Base-by-base conservation (phyloP, 768 basidiomycete species). In the Hygrophoropsis aurantiaca region DNA sequence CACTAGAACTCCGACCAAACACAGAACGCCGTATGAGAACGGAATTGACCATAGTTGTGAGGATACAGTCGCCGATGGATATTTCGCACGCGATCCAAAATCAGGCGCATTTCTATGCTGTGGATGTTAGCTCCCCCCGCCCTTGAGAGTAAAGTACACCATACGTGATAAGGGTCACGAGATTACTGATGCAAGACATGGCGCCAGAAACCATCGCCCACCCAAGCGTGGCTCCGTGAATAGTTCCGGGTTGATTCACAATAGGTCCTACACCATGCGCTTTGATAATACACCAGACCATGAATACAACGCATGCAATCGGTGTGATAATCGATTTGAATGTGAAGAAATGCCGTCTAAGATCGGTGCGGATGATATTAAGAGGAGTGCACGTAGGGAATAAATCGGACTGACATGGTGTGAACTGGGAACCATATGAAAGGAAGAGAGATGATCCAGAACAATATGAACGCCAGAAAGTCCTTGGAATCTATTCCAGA, bases 381-480 rank as follows among this genome's bases (percentile, higher is more conserved):
- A 36, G 1, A 13, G 11, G n/a, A 40, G n/a, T 32, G 41, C 35
- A 47, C 40, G 32, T 26, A 45, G 42, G 38, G 27, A 30, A 7
- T 13, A 13, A 30, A 6, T 30, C 30, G 11, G 40, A 61, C 78
- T 27, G 59, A 82, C 82, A 86, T 82, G 59, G 82, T 74, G 69
- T 90, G 85, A 37, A 87, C 81, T 3, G 85, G 85, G 54, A 85
- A 82, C 82, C 82, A 87, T 53, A 88, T 84, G 8, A 81, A 82
- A 15, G 84, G 85, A 21, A 88, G 76, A 25, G 81, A 84, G 40
- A 86, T 74, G 15, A 89, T 66, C 82, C 85, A 88, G 73, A 88
- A 90, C 46, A 90, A 74, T 74, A 90, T 81, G 76, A 90, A 90
- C 47, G 79, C 79, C 70, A 87, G 70, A 55, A 84, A 85, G 67